Evolutionary conservation across 2,329 filamentous ascomycete species (phyloP).

Genomic region (Neoscytalidium dimidiatum): DNA sequence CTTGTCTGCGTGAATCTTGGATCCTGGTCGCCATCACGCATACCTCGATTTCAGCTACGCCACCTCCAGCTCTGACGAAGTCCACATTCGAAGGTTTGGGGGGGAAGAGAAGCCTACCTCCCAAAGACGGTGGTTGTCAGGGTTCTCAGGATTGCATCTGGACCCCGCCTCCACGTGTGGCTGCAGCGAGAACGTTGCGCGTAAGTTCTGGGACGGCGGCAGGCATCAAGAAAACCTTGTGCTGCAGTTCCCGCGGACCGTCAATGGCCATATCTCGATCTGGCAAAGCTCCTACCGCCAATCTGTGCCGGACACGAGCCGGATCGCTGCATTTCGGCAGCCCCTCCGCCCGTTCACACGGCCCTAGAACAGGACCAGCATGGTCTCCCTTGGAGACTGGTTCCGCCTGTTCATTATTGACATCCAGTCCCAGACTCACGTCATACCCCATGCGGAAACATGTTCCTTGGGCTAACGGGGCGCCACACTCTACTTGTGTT

Average conservation of each 20-base stretch:
- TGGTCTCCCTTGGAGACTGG: not conserved
- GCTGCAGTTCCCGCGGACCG: not conserved
- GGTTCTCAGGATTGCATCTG: not conserved
- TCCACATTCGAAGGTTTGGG: not conserved
- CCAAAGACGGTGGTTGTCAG: too few species aligned
- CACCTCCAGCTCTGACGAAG: too few species aligned
- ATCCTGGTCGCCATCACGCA: not conserved
- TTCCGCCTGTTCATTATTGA: not conserved
- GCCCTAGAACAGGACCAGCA: not conserved
- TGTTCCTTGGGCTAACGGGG: not conserved
- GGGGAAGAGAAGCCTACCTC: not conserved
- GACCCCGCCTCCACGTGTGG: not conserved
- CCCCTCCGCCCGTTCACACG: not conserved
- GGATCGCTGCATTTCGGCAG: not conserved
- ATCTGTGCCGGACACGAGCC: not conserved
- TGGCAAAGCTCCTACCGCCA: not conserved
- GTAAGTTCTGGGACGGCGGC: not conserved
- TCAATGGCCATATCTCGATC: not conserved
- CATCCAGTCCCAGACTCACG: not conserved
- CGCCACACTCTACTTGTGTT: not conserved
- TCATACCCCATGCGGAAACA: not conserved
- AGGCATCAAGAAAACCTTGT: slow-evolving; percentile 8
- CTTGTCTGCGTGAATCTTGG: not conserved
- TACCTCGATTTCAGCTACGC: not conserved
- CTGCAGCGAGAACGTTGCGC: not conserved